Evolutionary conservation across 768 basidiomycete genomes (phyloP).

Genomic region (Kwoniella shandongensis): DNA sequence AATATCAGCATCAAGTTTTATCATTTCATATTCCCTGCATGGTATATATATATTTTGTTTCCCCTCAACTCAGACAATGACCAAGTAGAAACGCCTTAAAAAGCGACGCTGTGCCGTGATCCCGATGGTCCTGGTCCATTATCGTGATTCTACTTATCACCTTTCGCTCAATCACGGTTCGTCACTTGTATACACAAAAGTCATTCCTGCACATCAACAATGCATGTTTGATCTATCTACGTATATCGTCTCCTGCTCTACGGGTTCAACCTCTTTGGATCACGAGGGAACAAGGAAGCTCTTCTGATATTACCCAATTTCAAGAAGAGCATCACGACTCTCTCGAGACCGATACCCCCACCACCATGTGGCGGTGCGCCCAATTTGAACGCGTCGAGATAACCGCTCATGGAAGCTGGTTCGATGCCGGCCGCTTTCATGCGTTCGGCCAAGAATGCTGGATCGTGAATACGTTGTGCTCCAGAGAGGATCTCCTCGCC

Average conservation of each 20-base stretch:
- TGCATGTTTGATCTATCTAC: not conserved
- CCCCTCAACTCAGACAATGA: too few relatives aligned
- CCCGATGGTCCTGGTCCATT: too few relatives aligned
- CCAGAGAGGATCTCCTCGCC: constrained; percentile 98
- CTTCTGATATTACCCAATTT: constrained; percentile 93
- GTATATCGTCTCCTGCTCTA: constrained; percentile 48
- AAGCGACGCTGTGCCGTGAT: too few relatives aligned
- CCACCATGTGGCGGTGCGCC: constrained; percentile 96
- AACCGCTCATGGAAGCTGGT: constrained; percentile 85
- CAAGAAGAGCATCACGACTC: constrained; percentile 95
- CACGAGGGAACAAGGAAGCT: constrained; percentile 91
- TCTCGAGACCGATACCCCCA: constrained; percentile 88
- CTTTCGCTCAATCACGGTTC: too few relatives aligned
- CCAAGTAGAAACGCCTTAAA: too few relatives aligned
- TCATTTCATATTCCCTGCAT: not conserved
- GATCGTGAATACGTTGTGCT: constrained; percentile 95
- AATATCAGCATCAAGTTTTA: constrained; percentile 4
- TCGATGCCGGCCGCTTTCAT: constrained; percentile 87
- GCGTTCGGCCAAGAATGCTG: constrained; percentile 72
- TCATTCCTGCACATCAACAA: too few relatives aligned
- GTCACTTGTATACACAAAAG: too few relatives aligned
- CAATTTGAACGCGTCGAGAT: constrained; percentile 90
- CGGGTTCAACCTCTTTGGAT: constrained; percentile 90
- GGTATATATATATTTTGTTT: not conserved
- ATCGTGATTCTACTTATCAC: too few relatives aligned